Base-by-base conservation (phyloP, 2,329 filamentous ascomycete species). In the Epichloe uncinata region DNA sequence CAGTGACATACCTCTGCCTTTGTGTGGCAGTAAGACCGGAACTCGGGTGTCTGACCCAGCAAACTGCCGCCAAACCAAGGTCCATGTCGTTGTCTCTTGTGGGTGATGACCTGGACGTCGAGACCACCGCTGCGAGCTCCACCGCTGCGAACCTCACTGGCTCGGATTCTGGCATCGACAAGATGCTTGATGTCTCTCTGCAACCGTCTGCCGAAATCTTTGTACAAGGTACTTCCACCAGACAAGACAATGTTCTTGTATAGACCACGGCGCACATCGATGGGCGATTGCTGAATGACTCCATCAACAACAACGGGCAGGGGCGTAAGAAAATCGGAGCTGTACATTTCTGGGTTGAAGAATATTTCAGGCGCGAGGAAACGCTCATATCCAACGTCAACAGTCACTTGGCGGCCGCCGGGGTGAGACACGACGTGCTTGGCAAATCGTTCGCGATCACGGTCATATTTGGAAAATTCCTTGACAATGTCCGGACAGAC, bases 231-330 rank as follows among this genome's bases (percentile, higher is more conserved):
- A 58, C 90, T 96, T 60, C 93, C 93, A 65, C 93, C 93, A 3
- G 91, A 97, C 37, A 98, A 77, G 36, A 98, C 93, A 70, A 98
- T 98, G 72, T 98, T 98, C 81, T 98, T 98, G 80, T 98, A 98
- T 37, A 98, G 77, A 41, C 93, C 93, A 70, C 93, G 82, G 63
- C 93, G 85, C 43, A 98, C 94, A 64, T 98, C 93, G 60, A 98
- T 98, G 41, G 93, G 93, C 35, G 91, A 95, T 50, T 89, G 91
- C 70, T 98, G 93, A 60, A 98, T 98, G 55, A 97, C 93, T 50
- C 85, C 85, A 64, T 98, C 93, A 54, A 98, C 94, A 47, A 98
- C 93, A 47, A 80, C 86, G 20, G 93, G 93, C 8, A 98, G 79
- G 13, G 93, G 93, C 12, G 93, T 98, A 57, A 98, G 73, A 74